Percentiles rank a stretch among this genome's conserved stretches.
phyloP scores from a whole-genome alignment of 805 yeast genomes.

The Saccharomycopsis schoenii region DNA sequence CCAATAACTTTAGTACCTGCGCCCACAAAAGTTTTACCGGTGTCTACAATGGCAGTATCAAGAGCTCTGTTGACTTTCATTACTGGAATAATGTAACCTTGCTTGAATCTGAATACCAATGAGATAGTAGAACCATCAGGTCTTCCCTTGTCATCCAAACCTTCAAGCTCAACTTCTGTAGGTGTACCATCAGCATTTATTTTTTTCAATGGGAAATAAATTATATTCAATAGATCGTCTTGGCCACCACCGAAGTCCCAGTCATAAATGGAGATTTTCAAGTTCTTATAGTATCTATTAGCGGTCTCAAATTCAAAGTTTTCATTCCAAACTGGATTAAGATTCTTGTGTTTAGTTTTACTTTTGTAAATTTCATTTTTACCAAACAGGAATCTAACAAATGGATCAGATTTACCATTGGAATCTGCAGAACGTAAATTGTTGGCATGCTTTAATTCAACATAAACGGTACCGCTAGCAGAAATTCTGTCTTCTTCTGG shows the following conservation, averaged over 20 bases:
- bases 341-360: constrained; percentile 73
- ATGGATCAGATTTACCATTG: constrained; percentile 92
- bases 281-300: constrained; percentile 50
- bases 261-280: constrained; percentile 58
- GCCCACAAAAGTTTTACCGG: constrained; percentile 43
- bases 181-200: constrained; percentile 48
- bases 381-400: constrained; percentile 57
- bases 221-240: constrained; percentile 74
- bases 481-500: constrained; percentile 69
- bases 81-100: constrained; percentile 51
- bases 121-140: constrained; percentile 47
- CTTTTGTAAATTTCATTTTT: constrained; percentile 57
- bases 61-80: constrained; percentile 24
- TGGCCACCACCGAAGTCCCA: constrained; percentile 91
- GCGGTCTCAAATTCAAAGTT: constrained; percentile 41
- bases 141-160: constrained; percentile 32
- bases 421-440: constrained; percentile 78
- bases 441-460: constrained; percentile 54
- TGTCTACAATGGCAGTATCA: constrained; percentile 32
- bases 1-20: constrained; percentile 36
- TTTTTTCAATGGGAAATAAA: constrained; percentile 43
- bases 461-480: constrained; percentile 60
- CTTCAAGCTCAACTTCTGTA: constrained; percentile 40
- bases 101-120: constrained; percentile 53
- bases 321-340: constrained; percentile 89